These are phyloP conservation scores for Pezicula neosporulosa DNA, from an alignment of 2,329 filamentous ascomycete genomes.

Conservation along the genomic window DNA sequence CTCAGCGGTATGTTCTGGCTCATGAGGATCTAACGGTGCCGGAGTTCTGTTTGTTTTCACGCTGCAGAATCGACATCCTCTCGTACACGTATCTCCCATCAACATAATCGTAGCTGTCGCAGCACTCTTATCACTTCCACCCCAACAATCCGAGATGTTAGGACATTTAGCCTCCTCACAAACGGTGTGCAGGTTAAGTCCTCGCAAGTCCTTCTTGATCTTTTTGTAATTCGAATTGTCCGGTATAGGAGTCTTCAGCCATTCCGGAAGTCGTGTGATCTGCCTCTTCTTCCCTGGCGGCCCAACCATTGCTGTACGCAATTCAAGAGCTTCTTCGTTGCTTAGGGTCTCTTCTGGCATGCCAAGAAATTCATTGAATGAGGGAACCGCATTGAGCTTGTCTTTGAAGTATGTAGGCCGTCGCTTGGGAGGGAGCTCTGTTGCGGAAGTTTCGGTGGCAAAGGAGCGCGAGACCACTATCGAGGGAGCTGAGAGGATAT, in stretches of 20 bases:
- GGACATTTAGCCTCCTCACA: slow-evolving; percentile 97
- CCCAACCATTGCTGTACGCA: slow-evolving; percentile 61
- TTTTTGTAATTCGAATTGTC: slow-evolving; percentile 83
- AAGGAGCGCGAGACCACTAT: slow-evolving; percentile 18
- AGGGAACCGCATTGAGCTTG: slow-evolving; percentile 39
- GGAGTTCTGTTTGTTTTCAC: slow-evolving; percentile 83
- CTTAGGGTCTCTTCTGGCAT: slow-evolving; percentile 40
- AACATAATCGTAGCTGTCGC: slow-evolving; percentile 99
- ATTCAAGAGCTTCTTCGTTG: slow-evolving; percentile 52
- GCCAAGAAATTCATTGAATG: slow-evolving; percentile 56
- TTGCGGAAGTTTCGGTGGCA: slow-evolving; percentile 21
- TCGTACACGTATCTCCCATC: slow-evolving; percentile 97
- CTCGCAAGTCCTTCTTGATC: slow-evolving; percentile 90
- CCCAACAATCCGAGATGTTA: slow-evolving; percentile 98
- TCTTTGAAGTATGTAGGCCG: slow-evolving; percentile 33
- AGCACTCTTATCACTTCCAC: slow-evolving; percentile 79
- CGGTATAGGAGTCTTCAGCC: slow-evolving; percentile 96
- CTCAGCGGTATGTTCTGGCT: slow-evolving; percentile 95
- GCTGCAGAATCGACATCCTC: slow-evolving; percentile 94
- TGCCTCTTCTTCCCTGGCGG: slow-evolving; percentile 59
- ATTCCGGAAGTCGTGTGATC: slow-evolving; percentile 76
- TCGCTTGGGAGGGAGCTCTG: slow-evolving; percentile 19
- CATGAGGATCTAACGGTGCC: slow-evolving; percentile 84
- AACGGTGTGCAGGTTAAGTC: slow-evolving; percentile 87
- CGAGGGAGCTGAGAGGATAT: slow-evolving; percentile 10